Conservation (phyloP, 179 eudicot genomes). For the Sideroxylon spinosum region DNA sequence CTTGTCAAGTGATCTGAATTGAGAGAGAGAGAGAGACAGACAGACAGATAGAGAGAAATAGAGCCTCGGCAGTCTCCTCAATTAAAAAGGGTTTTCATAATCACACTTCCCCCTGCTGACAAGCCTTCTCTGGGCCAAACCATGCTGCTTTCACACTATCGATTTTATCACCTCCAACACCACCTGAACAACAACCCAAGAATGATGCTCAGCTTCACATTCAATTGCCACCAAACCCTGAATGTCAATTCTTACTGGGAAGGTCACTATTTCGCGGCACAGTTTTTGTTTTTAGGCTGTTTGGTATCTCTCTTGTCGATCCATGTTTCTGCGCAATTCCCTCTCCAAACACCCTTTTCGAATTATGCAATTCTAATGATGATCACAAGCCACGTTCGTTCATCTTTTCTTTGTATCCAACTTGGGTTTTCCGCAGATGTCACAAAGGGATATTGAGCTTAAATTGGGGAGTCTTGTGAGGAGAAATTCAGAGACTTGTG, state of each 20-base stretch:
- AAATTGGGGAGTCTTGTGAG: conserved; percentile 41
- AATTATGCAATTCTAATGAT: conserved; percentile 25
- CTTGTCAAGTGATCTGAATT: not conserved
- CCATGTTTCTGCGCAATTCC: conserved; percentile 21
- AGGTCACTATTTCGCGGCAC: conserved; percentile 6
- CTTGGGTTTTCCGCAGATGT: conserved; percentile 14
- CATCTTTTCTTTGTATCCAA: conserved; percentile 37
- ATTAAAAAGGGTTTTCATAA: conserved; percentile 36
- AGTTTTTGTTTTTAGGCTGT: conserved; percentile 21
- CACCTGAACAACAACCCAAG: conserved; percentile 15
- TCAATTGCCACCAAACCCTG: conserved; percentile 15
- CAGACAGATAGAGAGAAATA: too few relatives aligned
- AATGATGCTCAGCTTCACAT: conserved; percentile 6
- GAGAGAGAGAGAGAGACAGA: conserved; percentile 11
- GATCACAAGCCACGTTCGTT: conserved; percentile 25
- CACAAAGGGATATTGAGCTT: conserved; percentile 28
- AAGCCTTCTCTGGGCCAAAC: conserved; percentile 56
- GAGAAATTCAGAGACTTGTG: conserved; percentile 6
- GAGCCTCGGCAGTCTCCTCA: conserved; percentile 15
- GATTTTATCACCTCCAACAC: conserved; percentile 17
- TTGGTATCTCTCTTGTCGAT: conserved; percentile 31
- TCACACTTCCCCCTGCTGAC: conserved; percentile 47
- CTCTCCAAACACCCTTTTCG: conserved; percentile 16
- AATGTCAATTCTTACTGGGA: conserved; percentile 12
- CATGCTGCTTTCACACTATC: conserved; percentile 36